Evolutionary conservation across 768 basidiomycete species (phyloP).

Genomic region (Russula abietina): DNA sequence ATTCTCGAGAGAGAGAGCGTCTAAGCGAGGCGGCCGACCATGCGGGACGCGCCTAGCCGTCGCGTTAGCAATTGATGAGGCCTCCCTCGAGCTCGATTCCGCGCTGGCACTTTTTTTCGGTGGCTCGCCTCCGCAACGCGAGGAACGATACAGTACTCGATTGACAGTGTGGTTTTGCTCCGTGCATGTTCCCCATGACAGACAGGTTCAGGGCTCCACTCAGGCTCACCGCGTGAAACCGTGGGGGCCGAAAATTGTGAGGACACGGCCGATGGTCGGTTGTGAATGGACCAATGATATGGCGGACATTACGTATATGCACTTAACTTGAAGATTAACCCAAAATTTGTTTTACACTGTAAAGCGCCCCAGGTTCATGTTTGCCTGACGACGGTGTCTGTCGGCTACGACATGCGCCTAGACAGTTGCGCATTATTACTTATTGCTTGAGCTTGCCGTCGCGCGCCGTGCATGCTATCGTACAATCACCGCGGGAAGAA

Average conservation of each 20-base stretch:
- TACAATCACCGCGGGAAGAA: neutral
- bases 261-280: neutral
- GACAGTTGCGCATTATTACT: neutral
- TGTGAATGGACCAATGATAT: slow-evolving; percentile 15
- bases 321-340: neutral
- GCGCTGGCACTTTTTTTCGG: neutral
- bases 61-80: neutral
- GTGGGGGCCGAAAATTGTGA: neutral
- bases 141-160: neutral
- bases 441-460: neutral
- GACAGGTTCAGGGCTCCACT: neutral
- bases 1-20: neutral
- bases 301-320: neutral
- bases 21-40: slow-evolving; percentile 8
- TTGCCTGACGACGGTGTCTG: slow-evolving; percentile 11
- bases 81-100: neutral
- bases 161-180: too few relatives aligned
- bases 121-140: neutral
- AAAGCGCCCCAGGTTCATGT: neutral
- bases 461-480: neutral
- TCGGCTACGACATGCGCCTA: neutral
- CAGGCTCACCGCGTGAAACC: neutral
- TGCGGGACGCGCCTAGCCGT: neutral
- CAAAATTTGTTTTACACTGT: neutral
- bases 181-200: too few relatives aligned